Evolutionary conservation across 768 basidiomycete genomes (phyloP), one percentile per base, ranked within the genome.

Genomic region (Clathrus columnatus): DNA sequence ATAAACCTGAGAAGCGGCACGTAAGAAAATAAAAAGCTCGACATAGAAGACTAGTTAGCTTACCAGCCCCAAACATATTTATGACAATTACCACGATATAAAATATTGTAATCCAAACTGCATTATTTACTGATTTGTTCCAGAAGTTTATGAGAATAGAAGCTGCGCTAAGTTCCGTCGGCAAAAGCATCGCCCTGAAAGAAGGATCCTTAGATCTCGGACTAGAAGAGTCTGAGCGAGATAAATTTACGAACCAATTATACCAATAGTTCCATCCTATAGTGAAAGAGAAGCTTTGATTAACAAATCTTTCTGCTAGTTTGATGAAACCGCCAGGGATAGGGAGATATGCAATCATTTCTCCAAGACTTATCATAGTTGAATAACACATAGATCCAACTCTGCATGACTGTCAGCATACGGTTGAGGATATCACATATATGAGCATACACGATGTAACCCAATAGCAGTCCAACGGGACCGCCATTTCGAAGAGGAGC

Each of bases 261-360:
- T 70, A 72, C 41, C 48, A 53, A 41, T 49, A 56, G 60, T 78
- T 80, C 76, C 77, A 79, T 20, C 76, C 76, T 76, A 71, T 69
- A 26, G 68, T 64, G 44, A 73, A 72, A n/a, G 86, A 85, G 57
- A 87, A 72, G 1, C 86, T 84, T 16, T 81, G 84, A 58, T 88
- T 80, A 7, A 91, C 83, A 62, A 91, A 92, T 28, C 89, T 85
- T 65, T 85, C 88, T 0, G 89, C 83, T 17, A 91, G 70, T 57
- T 75, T 87, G 67, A 91, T 89, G 61, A 90, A 87, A 43, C 81
- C 89, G 56, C 89, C 89, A 24, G 86, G 76, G 49, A 91, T 75
- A 0, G 89, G 89, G 5, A 91, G 75, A 67, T 75, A 91, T 0
- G 87, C 80, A 46, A 91, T 64, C 88, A 87, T 85, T 70, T 85